Conservation (phyloP, 2,329 filamentous ascomycete species). For the Colletotrichum coccodes region DNA sequence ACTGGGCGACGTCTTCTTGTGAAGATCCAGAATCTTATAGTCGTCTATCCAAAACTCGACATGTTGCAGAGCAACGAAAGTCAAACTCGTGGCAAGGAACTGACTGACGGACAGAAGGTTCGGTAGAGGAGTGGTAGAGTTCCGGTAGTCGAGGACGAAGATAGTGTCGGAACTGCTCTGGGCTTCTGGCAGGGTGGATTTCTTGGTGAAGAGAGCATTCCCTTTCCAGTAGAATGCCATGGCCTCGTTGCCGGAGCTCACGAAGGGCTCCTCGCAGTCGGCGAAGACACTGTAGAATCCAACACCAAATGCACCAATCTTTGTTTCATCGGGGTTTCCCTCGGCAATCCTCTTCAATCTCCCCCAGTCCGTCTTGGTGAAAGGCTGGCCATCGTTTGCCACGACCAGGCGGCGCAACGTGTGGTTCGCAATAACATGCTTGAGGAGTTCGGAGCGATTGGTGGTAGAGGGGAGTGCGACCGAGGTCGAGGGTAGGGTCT, state of each 20-base stretch:
- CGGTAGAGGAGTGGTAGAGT: conserved; percentile 85
- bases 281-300: conserved; percentile 99
- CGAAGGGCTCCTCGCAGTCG: conserved; percentile 97
- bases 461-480: conserved; percentile 75
- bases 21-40: conserved; percentile 80
- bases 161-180: conserved; percentile 79
- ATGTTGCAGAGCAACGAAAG: conserved; percentile 88
- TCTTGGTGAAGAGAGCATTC: conserved; percentile 95
- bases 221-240: conserved; percentile 99
- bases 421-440: conserved; percentile 86
- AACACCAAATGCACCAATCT: conserved; percentile 98
- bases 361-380: conserved; percentile 91
- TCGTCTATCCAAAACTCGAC: conserved; percentile 94
- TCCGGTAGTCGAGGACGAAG: conserved; percentile 96
- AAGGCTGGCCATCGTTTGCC: conserved; percentile 90
- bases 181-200: conserved; percentile 76
- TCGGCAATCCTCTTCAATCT: conserved; percentile 97
- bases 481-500: conserved; percentile 84
- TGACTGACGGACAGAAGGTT: conserved; percentile 88
- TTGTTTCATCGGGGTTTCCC: conserved; percentile 98
- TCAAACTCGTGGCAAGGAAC: conserved; percentile 93
- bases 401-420: conserved; percentile 90
- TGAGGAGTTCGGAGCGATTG: conserved; percentile 77
- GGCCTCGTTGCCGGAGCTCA: conserved; percentile 89
- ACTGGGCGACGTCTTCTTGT: conserved; percentile 87